A percentile compares a stretch with the other conserved stretches of the same genome.
phyloP scores from a whole-genome alignment of 768 basidiomycete genomes.

The Suillus ampliporus region DNA sequence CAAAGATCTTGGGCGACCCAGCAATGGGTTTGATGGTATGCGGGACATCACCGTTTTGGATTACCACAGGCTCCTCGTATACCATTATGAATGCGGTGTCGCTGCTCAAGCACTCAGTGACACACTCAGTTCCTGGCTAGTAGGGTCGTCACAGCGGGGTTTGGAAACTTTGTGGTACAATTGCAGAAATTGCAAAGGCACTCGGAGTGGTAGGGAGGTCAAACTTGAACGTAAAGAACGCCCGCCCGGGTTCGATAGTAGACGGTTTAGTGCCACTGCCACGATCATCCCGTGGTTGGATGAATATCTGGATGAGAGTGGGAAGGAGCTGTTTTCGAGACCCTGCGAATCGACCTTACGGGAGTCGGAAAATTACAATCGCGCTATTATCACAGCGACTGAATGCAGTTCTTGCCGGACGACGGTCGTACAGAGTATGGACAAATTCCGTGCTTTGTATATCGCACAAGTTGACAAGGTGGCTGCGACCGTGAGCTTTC shows the following conservation, averaged over 20 bases:
- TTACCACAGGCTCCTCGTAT: constrained; percentile 47
- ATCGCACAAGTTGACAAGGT: constrained; percentile 1
- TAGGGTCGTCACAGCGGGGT: not conserved
- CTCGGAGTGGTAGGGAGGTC: too few species aligned
- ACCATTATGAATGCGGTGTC: constrained; percentile 45
- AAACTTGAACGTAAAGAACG: too few species aligned
- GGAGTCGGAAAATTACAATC: not conserved
- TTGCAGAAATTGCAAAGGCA: too few species aligned
- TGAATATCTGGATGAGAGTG: constrained; percentile 7
- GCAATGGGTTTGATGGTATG: constrained; percentile 41
- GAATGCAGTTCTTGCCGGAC: not conserved
- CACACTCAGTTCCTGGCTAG: not conserved
- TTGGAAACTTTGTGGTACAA: too few species aligned
- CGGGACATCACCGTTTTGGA: constrained; percentile 47
- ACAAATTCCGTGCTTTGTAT: constrained; percentile 5
- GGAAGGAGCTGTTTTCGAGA: not conserved
- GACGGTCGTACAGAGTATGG: not conserved
- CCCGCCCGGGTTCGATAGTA: too few species aligned
- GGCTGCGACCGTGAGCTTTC: constrained; percentile 14
- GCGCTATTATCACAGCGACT: not conserved
- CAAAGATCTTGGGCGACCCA: constrained; percentile 8
- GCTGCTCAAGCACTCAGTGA: constrained; percentile 7
- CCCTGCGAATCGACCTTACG: constrained; percentile 9
- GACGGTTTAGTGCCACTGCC: too few species aligned
- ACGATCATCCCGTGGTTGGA: constrained; percentile 1